Percentiles rank a stretch among this genome's conserved stretches.
Evolutionary conservation across 768 basidiomycete genomes (phyloP).

Genomic region (Russula brevipes): DNA sequence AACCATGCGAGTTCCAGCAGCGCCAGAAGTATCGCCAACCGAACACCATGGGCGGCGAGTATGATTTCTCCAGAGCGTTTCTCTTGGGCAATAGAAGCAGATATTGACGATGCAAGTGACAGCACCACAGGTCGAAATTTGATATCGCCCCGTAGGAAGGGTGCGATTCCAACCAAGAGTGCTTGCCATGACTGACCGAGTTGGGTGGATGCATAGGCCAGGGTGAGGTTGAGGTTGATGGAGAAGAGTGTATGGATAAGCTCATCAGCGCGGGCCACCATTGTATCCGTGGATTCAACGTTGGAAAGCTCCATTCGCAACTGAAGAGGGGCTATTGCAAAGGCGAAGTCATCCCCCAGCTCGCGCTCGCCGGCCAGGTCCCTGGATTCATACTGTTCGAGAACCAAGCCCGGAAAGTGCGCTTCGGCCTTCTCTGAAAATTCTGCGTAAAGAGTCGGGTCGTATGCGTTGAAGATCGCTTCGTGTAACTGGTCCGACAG

Average conservation of each 20-base stretch:
- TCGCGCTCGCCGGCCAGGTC: slow-evolving; percentile 63
- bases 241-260: slow-evolving; percentile 58
- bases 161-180: slow-evolving; percentile 57
- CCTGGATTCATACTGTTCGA: slow-evolving; percentile 60
- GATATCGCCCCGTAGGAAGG: slow-evolving; percentile 59
- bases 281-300: slow-evolving; percentile 34
- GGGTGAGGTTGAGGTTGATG: slow-evolving; percentile 83
- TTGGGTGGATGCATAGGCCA: slow-evolving; percentile 71
- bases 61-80: slow-evolving; percentile 77
- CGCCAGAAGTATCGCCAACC: slow-evolving; percentile 67
- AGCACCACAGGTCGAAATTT: slow-evolving; percentile 52
- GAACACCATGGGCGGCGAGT: slow-evolving; percentile 69
- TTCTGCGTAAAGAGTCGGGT: slow-evolving; percentile 64
- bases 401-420: slow-evolving; percentile 53
- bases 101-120: slow-evolving; percentile 55
- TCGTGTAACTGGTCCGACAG: slow-evolving; percentile 63
- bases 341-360: slow-evolving; percentile 76
- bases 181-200: slow-evolving; percentile 76
- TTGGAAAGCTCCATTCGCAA: slow-evolving; percentile 54
- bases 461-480: slow-evolving; percentile 65
- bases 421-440: slow-evolving; percentile 46
- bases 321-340: slow-evolving; percentile 55
- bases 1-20: slow-evolving; percentile 82
- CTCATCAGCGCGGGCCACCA: slow-evolving; percentile 41
- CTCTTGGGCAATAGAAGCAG: slow-evolving; percentile 62